These are phyloP conservation scores for Lactarius vividus DNA, from an alignment of 768 basidiomycete species.

Conservation along the genomic window DNA sequence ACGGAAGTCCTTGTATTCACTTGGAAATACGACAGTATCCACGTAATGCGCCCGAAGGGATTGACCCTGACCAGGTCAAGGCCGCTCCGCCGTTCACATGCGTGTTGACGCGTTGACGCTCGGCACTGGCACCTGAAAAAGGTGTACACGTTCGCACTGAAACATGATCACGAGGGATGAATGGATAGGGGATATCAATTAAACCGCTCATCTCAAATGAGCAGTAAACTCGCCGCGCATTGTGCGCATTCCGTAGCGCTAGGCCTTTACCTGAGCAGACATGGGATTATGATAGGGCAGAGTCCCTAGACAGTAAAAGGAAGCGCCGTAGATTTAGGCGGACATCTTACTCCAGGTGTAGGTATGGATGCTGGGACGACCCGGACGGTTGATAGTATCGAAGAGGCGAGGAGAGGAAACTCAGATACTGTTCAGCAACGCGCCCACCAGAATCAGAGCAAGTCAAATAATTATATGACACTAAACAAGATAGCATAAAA, in stretches of 20 bases:
- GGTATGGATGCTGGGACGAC: background rate
- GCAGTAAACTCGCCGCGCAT: background rate
- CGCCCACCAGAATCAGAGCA: background rate
- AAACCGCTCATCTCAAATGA: background rate
- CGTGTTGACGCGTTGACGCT: background rate
- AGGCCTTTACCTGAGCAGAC: background rate
- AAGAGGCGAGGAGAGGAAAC: background rate
- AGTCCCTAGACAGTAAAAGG: background rate
- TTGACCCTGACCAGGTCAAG: background rate
- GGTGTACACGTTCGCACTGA: background rate
- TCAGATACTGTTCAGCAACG: conserved; percentile 3
- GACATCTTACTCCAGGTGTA: background rate
- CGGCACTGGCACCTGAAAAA: background rate
- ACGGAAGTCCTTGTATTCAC: background rate
- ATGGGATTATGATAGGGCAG: background rate
- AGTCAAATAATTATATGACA: conserved; percentile 11
- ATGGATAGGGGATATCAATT: background rate
- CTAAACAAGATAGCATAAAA: conserved; percentile 23
- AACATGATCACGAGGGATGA: background rate
- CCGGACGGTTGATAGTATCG: background rate
- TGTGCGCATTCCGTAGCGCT: background rate
- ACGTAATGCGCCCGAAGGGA: background rate
- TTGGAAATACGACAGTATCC: background rate
- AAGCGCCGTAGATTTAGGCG: background rate
- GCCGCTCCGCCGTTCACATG: background rate